Percentiles rank a stretch among this genome's conserved stretches.
Conservation (phyloP, 2,329 filamentous ascomycete species). For the Venturia oleaginea region DNA sequence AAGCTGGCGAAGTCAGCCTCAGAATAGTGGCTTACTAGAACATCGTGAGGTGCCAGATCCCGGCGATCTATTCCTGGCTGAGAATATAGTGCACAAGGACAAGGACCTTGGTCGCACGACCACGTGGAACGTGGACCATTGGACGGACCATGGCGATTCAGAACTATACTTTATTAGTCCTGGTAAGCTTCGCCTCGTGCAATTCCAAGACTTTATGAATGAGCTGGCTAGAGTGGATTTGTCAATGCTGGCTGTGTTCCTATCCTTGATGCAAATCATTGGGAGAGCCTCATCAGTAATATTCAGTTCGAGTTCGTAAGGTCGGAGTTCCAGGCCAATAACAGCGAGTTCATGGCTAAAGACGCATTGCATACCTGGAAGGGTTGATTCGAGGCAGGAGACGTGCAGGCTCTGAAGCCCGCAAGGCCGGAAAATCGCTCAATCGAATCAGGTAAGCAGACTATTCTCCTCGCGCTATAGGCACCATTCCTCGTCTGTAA, state of each 20-base stretch:
- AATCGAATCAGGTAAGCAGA: background rate
- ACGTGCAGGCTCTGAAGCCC: background rate
- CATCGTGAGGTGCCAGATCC: background rate
- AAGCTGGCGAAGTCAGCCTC: background rate
- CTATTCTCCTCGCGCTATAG: background rate
- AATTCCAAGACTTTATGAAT: background rate
- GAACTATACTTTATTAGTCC: background rate
- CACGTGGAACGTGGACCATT: background rate
- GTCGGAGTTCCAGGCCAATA: background rate
- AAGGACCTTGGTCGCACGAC: background rate
- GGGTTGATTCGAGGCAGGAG: background rate
- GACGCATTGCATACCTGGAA: background rate
- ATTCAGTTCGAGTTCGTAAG: background rate
- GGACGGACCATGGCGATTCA: background rate
- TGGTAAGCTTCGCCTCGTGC: background rate
- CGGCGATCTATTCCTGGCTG: background rate
- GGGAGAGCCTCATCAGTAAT: background rate
- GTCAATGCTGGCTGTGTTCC: background rate
- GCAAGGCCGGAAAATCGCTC: background rate
- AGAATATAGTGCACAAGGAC: background rate
- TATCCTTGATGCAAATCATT: background rate
- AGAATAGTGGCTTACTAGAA: constrained; percentile 4
- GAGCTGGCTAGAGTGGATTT: background rate
- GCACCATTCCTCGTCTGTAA: background rate
- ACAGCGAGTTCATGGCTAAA: background rate